Conservation (phyloP, 768 basidiomycete genomes). For the Lactarius akahatsu region DNA sequence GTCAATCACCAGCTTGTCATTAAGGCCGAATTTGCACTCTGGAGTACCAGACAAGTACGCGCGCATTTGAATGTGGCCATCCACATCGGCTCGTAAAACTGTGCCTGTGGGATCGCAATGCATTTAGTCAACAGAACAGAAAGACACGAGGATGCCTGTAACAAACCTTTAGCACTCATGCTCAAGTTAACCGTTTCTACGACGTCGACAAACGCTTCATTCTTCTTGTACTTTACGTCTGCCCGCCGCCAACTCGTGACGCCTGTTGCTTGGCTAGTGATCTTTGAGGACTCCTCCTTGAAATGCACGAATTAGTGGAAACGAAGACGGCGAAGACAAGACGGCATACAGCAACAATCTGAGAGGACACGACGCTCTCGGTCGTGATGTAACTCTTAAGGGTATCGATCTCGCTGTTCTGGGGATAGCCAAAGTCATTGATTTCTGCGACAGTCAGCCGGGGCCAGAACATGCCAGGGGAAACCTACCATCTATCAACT, state of each 20-base stretch:
- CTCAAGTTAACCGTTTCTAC: slow-evolving; percentile 94
- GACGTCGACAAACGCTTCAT: slow-evolving; percentile 99
- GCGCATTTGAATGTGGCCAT: slow-evolving; percentile 97
- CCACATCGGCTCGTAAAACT: slow-evolving; percentile 92
- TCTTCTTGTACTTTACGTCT: slow-evolving; percentile 99
- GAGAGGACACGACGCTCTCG: slow-evolving; percentile 86
- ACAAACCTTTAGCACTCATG: slow-evolving; percentile 93
- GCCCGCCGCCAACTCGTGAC: slow-evolving; percentile 93
- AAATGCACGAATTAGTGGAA: slow-evolving; percentile 1
- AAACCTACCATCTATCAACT: slow-evolving; percentile 87
- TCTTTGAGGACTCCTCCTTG: slow-evolving; percentile 96
- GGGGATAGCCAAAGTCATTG: slow-evolving; percentile 98
- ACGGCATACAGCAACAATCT: slow-evolving; percentile 72
- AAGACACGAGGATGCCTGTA: neutral
- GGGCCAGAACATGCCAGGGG: slow-evolving; percentile 4
- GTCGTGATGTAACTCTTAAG: slow-evolving; percentile 98
- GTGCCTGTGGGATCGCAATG: slow-evolving; percentile 52
- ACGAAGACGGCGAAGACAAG: slow-evolving; percentile 1
- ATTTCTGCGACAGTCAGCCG: slow-evolving; percentile 60
- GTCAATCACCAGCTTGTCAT: slow-evolving; percentile 97
- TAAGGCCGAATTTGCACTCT: slow-evolving; percentile 98
- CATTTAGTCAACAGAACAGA: slow-evolving; percentile 10
- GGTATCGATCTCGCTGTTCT: slow-evolving; percentile 98
- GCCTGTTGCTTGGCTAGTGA: slow-evolving; percentile 96
- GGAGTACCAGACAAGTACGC: slow-evolving; percentile 96